phyloP scores from a whole-genome alignment of 495 filamentous ascomycete species.

The Pyronema omphalodes region DNA sequence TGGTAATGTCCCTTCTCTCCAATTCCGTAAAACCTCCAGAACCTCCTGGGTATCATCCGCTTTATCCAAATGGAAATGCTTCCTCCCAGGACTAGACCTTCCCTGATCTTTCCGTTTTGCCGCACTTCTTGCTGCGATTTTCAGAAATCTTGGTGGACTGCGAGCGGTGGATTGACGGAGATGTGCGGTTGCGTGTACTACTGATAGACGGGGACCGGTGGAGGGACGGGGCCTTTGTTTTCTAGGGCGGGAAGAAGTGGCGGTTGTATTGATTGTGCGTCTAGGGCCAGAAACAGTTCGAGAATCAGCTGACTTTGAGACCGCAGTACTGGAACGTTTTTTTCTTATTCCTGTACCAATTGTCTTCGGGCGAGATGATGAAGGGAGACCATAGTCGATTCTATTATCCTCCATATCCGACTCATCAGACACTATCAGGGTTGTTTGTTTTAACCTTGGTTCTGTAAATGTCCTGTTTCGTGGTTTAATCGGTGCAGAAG shows the following conservation, averaged over 20 bases:
- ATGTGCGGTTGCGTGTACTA: slow-evolving; percentile 50
- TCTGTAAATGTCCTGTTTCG: background rate
- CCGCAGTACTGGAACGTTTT: background rate
- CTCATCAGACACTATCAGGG: slow-evolving; percentile 24
- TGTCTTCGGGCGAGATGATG: slow-evolving; percentile 13
- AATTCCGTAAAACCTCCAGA: slow-evolving; percentile 45
- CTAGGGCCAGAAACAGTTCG: background rate
- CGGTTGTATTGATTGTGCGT: background rate
- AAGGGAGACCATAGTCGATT: slow-evolving; percentile 36
- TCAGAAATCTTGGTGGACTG: slow-evolving; percentile 50
- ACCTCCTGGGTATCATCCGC: slow-evolving; percentile 58
- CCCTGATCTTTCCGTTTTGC: slow-evolving; percentile 43
- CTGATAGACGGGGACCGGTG: slow-evolving; percentile 37
- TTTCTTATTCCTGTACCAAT: slow-evolving; percentile 16
- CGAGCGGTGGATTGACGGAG: slow-evolving; percentile 14
- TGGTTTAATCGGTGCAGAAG: slow-evolving; percentile 1
- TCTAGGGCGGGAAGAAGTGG: background rate
- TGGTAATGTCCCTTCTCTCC: slow-evolving; percentile 45
- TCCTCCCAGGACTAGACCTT: slow-evolving; percentile 54
- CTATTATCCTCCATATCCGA: slow-evolving; percentile 33
- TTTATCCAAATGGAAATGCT: slow-evolving; percentile 54
- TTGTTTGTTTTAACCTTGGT: slow-evolving; percentile 12
- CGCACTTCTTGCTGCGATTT: slow-evolving; percentile 55
- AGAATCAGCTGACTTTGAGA: background rate
- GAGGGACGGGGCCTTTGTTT: background rate